These are phyloP conservation scores for Hemerocallis citrina DNA, from an alignment of 106 monocot species.

Conservation along the genomic window DNA sequence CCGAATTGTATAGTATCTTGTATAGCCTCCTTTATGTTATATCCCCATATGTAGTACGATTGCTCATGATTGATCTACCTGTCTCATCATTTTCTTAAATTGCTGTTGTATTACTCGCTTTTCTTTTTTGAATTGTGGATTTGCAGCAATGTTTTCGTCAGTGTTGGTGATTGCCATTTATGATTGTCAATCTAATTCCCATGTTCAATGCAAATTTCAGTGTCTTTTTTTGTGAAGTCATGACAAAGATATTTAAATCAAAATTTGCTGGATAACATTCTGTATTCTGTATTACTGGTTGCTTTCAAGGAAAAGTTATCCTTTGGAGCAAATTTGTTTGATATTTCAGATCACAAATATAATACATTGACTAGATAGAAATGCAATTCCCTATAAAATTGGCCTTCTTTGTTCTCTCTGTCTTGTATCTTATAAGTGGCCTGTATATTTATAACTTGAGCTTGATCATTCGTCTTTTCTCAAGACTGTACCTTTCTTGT, in stretches of 20 bases:
- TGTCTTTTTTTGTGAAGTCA: no score
- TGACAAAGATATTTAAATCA: not conserved
- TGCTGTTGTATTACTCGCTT: no score
- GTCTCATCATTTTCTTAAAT: no score
- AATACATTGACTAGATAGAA: not conserved
- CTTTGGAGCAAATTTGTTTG: not conserved
- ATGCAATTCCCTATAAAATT: not conserved
- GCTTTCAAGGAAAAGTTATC: not conserved
- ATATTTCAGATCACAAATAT: not conserved
- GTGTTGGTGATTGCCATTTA: conserved; percentile 1
- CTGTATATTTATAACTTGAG: no score
- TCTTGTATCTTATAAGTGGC: not conserved
- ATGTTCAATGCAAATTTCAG: no score
- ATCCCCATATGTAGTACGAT: no score
- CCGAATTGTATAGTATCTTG: no score
- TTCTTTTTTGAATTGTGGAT: not conserved
- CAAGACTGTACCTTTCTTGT: not conserved
- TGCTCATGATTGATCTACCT: no score
- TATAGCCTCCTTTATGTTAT: no score
- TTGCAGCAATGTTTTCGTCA: not conserved
- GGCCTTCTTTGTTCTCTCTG: not conserved
- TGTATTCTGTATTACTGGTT: not conserved
- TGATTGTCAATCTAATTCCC: not conserved
- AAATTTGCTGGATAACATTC: not conserved
- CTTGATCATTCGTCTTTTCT: not conserved